Evolutionary conservation across 306 rosid species (phyloP).

Genomic region (Canavalia ensiformis): DNA sequence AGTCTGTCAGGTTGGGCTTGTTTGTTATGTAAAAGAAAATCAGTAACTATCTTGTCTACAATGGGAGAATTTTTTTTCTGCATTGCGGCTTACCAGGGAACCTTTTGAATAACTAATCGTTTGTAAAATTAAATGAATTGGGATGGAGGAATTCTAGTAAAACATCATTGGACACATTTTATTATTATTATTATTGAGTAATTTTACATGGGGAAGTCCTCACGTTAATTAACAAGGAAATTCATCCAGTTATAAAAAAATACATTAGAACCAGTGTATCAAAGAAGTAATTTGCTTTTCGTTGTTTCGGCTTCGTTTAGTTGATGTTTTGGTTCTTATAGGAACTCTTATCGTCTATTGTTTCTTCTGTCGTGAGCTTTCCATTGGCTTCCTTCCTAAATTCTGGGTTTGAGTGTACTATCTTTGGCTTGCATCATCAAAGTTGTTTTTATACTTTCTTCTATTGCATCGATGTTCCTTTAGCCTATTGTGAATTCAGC

Average conservation of each 20-base stretch:
- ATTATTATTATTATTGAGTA: too few relatives aligned
- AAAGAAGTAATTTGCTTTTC: not conserved
- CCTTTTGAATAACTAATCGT: not conserved
- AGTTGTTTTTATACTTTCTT: slow-evolving; percentile 13
- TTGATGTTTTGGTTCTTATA: not conserved
- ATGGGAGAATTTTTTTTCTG: not conserved
- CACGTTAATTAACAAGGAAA: too few relatives aligned
- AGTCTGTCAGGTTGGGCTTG: not conserved
- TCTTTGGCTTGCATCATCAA: slow-evolving; percentile 25
- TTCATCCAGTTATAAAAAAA: too few relatives aligned
- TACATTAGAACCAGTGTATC: too few relatives aligned
- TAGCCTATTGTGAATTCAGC: not conserved
- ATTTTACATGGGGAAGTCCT: too few relatives aligned
- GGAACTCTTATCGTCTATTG: not conserved
- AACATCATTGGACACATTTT: too few relatives aligned
- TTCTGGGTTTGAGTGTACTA: slow-evolving; percentile 5
- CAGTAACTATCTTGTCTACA: slow-evolving; percentile 7
- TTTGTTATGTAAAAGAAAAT: not conserved
- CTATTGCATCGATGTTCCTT: not conserved
- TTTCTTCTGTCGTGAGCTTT: not conserved
- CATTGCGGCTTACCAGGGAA: not conserved
- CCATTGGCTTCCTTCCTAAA: not conserved
- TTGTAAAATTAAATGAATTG: too few relatives aligned
- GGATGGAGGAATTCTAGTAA: too few relatives aligned
- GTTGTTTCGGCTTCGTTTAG: not conserved